Conservation (phyloP, 495 filamentous ascomycete genomes). For the Tricharina praecox region DNA sequence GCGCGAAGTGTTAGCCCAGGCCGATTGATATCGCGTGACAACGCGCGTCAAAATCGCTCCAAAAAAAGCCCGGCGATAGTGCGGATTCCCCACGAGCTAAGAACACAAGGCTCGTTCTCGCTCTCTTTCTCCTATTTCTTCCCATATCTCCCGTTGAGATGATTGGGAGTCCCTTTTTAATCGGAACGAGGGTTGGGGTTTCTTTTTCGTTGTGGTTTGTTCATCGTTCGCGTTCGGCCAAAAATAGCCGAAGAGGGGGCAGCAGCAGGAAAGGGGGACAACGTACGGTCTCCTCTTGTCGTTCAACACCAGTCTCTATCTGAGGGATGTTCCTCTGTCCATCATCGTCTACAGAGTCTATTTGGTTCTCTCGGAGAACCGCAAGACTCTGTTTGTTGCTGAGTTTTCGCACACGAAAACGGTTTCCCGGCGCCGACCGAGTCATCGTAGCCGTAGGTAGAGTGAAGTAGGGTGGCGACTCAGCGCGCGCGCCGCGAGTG, state of each 20-base stretch:
- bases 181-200: too few species aligned
- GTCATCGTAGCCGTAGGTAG: too few species aligned
- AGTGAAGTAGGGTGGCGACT: conserved; percentile 27
- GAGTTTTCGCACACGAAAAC: conserved; percentile 73
- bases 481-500: too few species aligned
- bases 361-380: conserved; percentile 73
- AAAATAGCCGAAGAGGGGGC: conserved; percentile 24
- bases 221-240: conserved; percentile 19
- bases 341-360: conserved; percentile 60
- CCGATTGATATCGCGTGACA: background rate
- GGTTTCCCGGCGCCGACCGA: conserved; percentile 26
- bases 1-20: background rate
- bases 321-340: conserved; percentile 49
- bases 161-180: too few species aligned
- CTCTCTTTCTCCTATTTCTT: too few species aligned
- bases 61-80: too few species aligned
- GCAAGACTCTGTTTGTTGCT: conserved; percentile 69
- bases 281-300: conserved; percentile 91
- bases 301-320: conserved; percentile 93
- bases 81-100: too few species aligned
- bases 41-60: too few species aligned
- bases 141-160: too few species aligned
- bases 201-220: too few species aligned
- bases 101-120: too few species aligned
- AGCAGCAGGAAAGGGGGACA: conserved; percentile 18